Evolutionary conservation across 202 grass and related monocot species (phyloP), one percentile per base, ranked within the genome.

Genomic region (Panicum virgatum): DNA sequence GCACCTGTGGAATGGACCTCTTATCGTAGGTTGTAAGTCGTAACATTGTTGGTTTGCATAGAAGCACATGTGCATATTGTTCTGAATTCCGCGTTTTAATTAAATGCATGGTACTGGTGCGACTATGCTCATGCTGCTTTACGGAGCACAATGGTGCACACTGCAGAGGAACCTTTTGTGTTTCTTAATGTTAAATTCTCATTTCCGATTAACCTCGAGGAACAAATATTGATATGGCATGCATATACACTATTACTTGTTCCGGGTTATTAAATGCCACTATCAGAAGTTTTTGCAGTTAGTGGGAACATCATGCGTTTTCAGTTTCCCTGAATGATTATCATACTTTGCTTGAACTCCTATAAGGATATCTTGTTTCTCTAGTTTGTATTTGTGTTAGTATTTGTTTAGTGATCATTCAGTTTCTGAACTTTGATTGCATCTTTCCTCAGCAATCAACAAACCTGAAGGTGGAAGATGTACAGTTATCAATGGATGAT

Each of bases 401-500:
- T 18, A 27, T 80, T 59, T 80, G 45, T 45, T 68, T 75, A 62
- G 34, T 62, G 57, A 64, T 68, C 36, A 63, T 64, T 44, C 56
- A 27, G 26, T 76, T 69, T 84, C 30, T 42, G 29, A 85, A 76
- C 58, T 64, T 59, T 29, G 22, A 29, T 43, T 65, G 8, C 45
- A 58, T 72, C 3, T 64, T 76, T 59, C 15, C 45, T 19, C n/a
- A 85, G 70, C 82, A 98, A 77, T 83, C 86, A 43, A 86, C 85
- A 76, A 84, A 98, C 44, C 59, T 81, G 30, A 93, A 91, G 63
- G 96, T 93, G 51, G 84, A 92, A 80, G 96, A 95, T 87, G 60
- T 89, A 45, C 88, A 91, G 72, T 85, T 97, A 69, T 88, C 95
- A 63, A 82, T 88, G 80, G 96, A 95, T 88, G 92, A 98, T 80